phyloP scores from a whole-genome alignment of 2,329 filamentous ascomycete genomes.

The Cladosporium austrohemisphaericum region DNA sequence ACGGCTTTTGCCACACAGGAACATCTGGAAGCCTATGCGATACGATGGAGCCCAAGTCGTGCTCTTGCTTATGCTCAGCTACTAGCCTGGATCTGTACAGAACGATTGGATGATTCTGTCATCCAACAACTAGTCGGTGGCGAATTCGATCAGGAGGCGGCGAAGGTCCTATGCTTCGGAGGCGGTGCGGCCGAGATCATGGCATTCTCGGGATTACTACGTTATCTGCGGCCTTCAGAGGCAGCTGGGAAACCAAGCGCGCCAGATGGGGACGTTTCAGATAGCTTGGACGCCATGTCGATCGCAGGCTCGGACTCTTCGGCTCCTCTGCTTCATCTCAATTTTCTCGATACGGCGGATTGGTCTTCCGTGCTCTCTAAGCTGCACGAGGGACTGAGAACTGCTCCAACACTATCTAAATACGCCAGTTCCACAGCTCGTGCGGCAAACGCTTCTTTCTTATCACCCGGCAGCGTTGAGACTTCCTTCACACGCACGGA shows the following conservation, averaged over 20 bases:
- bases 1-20: conserved; percentile 70
- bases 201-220: conserved; percentile 54
- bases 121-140: not conserved
- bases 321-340: conserved; percentile 1
- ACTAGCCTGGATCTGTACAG: conserved; percentile 38
- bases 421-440: conserved; percentile 47
- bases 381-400: conserved; percentile 56
- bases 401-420: conserved; percentile 43
- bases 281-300: conserved; percentile 3
- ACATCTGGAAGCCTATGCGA: conserved; percentile 76
- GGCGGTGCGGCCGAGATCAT: conserved; percentile 66
- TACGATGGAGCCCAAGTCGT: conserved; percentile 84
- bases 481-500: conserved; percentile 50
- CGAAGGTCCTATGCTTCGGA: conserved; percentile 55
- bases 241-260: conserved; percentile 17
- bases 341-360: conserved; percentile 47
- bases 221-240: conserved; percentile 11
- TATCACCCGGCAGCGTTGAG: conserved; percentile 29
- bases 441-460: conserved; percentile 39
- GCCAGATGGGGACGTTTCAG: conserved; percentile 58
- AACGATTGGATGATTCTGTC: conserved; percentile 17
- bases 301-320: not conserved
- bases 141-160: not conserved
- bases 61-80: conserved; percentile 76
- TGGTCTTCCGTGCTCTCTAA: conserved; percentile 64